A percentile compares a stretch with the other conserved stretches of the same genome.
phyloP scores from a whole-genome alignment of 371 early-diverging fungal genomes.

The Rhizopus microsporus region DNA sequence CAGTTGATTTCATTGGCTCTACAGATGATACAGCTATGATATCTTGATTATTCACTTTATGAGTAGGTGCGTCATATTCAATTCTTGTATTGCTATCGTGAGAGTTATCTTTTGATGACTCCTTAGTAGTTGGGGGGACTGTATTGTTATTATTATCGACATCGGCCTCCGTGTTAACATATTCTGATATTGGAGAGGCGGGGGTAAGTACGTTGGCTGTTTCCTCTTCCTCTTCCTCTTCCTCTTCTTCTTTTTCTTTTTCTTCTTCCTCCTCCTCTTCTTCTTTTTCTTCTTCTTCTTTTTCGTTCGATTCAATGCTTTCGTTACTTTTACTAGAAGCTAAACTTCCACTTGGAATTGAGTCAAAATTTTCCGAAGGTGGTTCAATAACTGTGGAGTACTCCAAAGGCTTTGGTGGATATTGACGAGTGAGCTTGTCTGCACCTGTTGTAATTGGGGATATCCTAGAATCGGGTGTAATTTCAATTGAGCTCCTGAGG shows the following conservation, averaged over 20 bases:
- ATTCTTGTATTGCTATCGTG: not conserved
- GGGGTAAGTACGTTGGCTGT: not conserved
- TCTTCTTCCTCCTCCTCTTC: not conserved
- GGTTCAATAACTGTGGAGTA: slow-evolving; percentile 34
- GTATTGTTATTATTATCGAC: not conserved
- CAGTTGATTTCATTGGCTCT: not conserved
- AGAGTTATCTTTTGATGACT: not conserved
- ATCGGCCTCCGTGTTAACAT: not conserved
- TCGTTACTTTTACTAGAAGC: not conserved
- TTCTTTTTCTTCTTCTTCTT: not conserved
- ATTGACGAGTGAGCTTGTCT: slow-evolving; percentile 22
- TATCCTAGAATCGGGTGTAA: slow-evolving; percentile 3
- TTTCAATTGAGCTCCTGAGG: not conserved
- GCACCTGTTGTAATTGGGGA: slow-evolving; percentile 12
- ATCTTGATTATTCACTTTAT: too few relatives aligned
- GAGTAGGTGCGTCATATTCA: not conserved
- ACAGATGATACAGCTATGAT: too few relatives aligned
- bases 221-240: not conserved
- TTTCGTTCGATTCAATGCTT: not conserved
- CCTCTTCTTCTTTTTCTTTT: not conserved
- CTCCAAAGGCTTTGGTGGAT: slow-evolving; percentile 39
- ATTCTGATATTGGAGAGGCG: not conserved
- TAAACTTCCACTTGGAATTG: not conserved
- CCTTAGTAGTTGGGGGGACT: not conserved
- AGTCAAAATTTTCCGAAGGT: slow-evolving; percentile 10